Evolutionary conservation across 805 yeast species (phyloP), one percentile per base, ranked within the genome.

Genomic region (Wickerhamomyces canadensis): DNA sequence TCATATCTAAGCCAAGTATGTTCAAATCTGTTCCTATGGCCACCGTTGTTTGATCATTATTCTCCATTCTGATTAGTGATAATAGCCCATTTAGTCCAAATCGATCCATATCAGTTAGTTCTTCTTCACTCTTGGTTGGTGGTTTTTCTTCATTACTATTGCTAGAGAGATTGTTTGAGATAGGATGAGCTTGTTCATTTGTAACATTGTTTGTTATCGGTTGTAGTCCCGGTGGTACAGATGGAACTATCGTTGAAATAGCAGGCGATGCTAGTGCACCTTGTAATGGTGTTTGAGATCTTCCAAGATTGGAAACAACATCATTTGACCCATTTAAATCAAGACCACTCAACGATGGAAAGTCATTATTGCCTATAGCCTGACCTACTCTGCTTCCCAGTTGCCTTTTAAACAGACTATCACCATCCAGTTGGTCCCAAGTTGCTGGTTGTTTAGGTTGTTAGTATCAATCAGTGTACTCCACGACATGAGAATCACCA

Each of bases 1-100:
- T 19, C 46, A 84, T 60, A 48, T 81, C 80, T 29, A 84, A 61
- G 1, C 91, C 93, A 24, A 80, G 57, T 51, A 77, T 72, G 39
- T 72, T 74, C 31, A 85, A 61, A 53, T 87, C 95, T 19, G 79
- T 78, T 9, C 95, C 95, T 38, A 83, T 67, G 6, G 89, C 83
- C 34, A 82, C 75, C 16, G 76, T 70, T 10, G 78, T 73, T 41
- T 76, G 72, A 41, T 82, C 91, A 25, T 60, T 68, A 41, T 74
- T 72, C 36, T 80, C 85, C 72, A 76, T 73, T 38, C 71, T 72
- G 33, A 83, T 66, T 15, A 84, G 65, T 14, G 78, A 68, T 13
- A 73, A 48, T 27, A 86, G 61, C 0, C 88, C 89, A 38, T 71
- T 69, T 38, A 87, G 58, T 1, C 95, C 95, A 57, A 68, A 86